Base-by-base conservation (phyloP, 768 basidiomycete genomes). In the Leccinum subgranulosum region DNA sequence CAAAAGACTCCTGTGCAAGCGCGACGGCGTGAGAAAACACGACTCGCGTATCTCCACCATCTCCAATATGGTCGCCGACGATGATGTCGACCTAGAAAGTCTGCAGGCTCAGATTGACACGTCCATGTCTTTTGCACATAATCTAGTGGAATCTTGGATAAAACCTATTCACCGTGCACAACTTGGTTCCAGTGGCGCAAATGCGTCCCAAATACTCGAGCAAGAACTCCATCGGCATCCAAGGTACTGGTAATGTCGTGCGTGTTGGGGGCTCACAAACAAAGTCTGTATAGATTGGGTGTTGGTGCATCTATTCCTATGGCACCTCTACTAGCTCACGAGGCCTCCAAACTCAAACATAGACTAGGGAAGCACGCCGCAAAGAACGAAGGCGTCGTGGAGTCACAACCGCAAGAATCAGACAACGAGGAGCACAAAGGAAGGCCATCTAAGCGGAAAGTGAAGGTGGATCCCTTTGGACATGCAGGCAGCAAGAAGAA, bases 21-120 rank as follows among this genome's bases (percentile, higher is more conserved):
- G 49, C 4, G 3, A 28, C 28, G 5, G 55, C 66, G 67, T 68
- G 67, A 53, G 67, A 68, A 68, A 68, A 28, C 10, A 6, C 49
- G 41, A 19, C 19, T 31, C 1, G 6, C 11, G 15, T 10, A 31
- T 49, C n/a, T 33, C 34, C 34, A 47, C 56, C 23, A 21, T n/a
- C 36, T 29, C n/a, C 14, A n/a, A 29, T 23, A 72, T 73, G 73
- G 64, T 64, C 53, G 58, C 64, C n/a, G 81, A 85, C 61, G 82
- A 86, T 56, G 79, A 80, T 41, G 77, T 90, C 47, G 86, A 90
- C 67, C 62, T 77, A 50, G 87, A 89, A 65, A 75, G 81, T 33
- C 76, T 92, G 41, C 90, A 92, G 70, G 89, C 90, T n/a, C 88
- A 88, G 73, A 84, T 92, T 53, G 87, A 92, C 71, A 74, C 89